Evolutionary conservation across 2,329 filamentous ascomycete species (phyloP).

Genomic region (Aspergillus novoparasiticus): DNA sequence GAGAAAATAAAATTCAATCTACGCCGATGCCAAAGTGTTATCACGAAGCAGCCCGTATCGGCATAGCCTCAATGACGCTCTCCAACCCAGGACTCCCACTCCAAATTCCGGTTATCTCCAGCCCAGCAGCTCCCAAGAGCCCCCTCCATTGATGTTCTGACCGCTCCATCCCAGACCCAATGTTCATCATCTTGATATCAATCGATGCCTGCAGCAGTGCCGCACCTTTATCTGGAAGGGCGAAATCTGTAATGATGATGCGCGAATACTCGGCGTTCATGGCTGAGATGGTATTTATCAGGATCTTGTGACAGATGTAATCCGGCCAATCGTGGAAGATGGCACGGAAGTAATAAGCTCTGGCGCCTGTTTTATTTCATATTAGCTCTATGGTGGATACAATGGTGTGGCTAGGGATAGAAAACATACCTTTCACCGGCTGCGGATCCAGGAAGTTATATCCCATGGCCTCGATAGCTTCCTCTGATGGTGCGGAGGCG

Average conservation of each 20-base stretch:
- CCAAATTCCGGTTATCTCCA: conserved; percentile 35
- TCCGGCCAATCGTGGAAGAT: conserved; percentile 45
- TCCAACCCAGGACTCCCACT: conserved; percentile 29
- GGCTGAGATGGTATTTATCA: conserved; percentile 34
- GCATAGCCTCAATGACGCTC: conserved; percentile 33
- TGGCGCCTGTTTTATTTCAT: conserved; percentile 26
- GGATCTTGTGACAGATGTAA: conserved; percentile 33
- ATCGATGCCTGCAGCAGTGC: conserved; percentile 32
- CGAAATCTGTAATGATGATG: conserved; percentile 40
- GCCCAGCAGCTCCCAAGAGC: conserved; percentile 29
- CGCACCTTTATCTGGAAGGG: conserved; percentile 33
- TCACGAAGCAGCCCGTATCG: conserved; percentile 1
- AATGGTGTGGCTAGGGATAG: not conserved
- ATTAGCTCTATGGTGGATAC: not conserved
- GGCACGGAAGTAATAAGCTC: conserved; percentile 40
- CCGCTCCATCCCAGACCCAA: conserved; percentile 37
- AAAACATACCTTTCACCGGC: conserved; percentile 30
- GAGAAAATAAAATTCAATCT: not conserved
- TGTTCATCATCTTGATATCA: conserved; percentile 45
- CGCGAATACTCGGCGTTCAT: conserved; percentile 35
- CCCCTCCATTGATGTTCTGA: conserved; percentile 36
- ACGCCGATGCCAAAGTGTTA: not conserved
- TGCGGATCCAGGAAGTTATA: conserved; percentile 39
- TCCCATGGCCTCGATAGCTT: conserved; percentile 32
- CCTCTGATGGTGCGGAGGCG: conserved; percentile 7